Evolutionary conservation across 257 asterid genomes (phyloP).

Genomic region (Primulina tabacum): DNA sequence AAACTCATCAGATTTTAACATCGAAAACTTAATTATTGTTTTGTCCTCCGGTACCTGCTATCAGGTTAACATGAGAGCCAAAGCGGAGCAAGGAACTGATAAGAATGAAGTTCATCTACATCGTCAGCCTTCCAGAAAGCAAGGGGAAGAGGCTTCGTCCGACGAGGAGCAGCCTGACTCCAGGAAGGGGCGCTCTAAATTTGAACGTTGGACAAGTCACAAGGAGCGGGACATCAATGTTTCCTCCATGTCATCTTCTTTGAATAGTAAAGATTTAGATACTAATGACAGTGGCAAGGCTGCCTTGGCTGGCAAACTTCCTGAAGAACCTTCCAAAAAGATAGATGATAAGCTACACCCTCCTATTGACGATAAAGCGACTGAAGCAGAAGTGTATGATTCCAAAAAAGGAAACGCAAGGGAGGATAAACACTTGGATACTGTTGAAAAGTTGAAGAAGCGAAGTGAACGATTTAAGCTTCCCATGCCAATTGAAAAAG

Average conservation of each 20-base stretch:
- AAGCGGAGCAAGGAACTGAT: constrained; percentile 40
- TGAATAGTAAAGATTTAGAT: constrained; percentile 43
- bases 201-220: constrained; percentile 91
- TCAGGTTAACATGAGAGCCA: constrained; percentile 58
- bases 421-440: constrained; percentile 81
- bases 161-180: constrained; percentile 60
- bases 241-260: constrained; percentile 40
- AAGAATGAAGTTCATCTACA: constrained; percentile 42
- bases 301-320: constrained; percentile 29
- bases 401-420: constrained; percentile 34
- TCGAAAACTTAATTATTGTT: constrained; percentile 9
- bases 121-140: constrained; percentile 46
- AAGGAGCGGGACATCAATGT: constrained; percentile 65
- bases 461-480: constrained; percentile 92
- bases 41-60: constrained; percentile 22
- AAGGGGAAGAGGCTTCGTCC: constrained; percentile 53
- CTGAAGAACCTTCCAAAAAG: constrained; percentile 41
- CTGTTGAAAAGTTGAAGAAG: constrained; percentile 87
- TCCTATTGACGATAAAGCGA: constrained; percentile 39
- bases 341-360: constrained; percentile 48
- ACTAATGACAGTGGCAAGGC: constrained; percentile 28
- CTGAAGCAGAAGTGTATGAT: constrained; percentile 36
- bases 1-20: constrained; percentile 2
- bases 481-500: constrained; percentile 93
- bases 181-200: constrained; percentile 77